Evolutionary conservation across 2,329 filamentous ascomycete genomes (phyloP), one percentile per base, ranked within the genome.

Genomic region (Fusarium sp.): DNA sequence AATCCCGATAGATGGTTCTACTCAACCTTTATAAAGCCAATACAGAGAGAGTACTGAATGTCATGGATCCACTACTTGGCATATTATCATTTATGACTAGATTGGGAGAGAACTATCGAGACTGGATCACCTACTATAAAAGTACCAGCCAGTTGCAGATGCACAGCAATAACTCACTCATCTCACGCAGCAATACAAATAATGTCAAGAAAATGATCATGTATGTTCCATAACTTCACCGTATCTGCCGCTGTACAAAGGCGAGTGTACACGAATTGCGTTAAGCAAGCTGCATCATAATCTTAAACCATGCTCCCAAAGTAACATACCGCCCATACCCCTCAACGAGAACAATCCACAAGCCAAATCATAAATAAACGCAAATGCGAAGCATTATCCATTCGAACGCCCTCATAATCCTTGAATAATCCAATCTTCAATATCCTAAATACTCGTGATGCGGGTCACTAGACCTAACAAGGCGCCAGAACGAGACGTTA

Each of bases 261-360:
- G n/a, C 47, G 23, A 40, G 23, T 51, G n/a, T 30, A 51, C 47
- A 51, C 34, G 23, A 51, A 30, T 30, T 40, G 33, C 49, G 20
- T 45, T 33, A 36, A 16, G 41, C 53, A 60, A 65, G 65, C 49
- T 51, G 18, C 18, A 57, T 71, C 68, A 55, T 71, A 59, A 66
- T 69, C 67, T 65, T 71, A 57, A 70, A 50, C 55, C 70, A 69
- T 57, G 65, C 63, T 62, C 65, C 61, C 41, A 59, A 62, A 65
- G 67, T 45, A 65, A 62, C 46, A 57, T 71, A 57, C 65, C 71
- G 44, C 71, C 71, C 69, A 64, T 45, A 55, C 54, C 67, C 52
- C 42, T 70, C 40, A 56, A 42, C 56, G 53, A 50, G 37, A 55
- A 47, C 42, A 34, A 57, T 55, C 50, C 60, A 49, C 53, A 57